A percentile compares a stretch with the other conserved stretches of the same genome.
Conservation (phyloP, 2,329 filamentous ascomycete species). For the Cladosporium austrohemisphaericum region DNA sequence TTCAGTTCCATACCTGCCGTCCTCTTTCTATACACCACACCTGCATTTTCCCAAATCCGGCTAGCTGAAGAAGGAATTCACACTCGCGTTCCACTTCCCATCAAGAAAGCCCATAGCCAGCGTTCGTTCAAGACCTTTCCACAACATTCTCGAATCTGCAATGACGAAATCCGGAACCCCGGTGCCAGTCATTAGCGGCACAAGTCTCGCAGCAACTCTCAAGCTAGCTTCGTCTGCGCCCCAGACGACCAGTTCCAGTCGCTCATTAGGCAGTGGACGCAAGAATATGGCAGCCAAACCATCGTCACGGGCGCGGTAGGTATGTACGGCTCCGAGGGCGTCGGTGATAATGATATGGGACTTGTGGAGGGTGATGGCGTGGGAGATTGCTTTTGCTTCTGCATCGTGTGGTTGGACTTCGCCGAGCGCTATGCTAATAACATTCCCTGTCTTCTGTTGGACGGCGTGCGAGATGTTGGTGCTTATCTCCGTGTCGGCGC, state of each 20-base stretch:
- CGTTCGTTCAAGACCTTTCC: slow-evolving; percentile 50
- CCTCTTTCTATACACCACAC: too few species aligned
- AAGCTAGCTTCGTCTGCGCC: slow-evolving; percentile 48
- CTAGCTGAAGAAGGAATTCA: slow-evolving; percentile 5
- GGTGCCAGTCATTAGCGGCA: slow-evolving; percentile 54
- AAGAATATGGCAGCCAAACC: slow-evolving; percentile 51
- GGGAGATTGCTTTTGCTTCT: background rate
- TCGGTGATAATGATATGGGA: slow-evolving; percentile 30
- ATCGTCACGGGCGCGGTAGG: slow-evolving; percentile 3
- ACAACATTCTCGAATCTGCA: slow-evolving; percentile 43
- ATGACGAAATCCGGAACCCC: slow-evolving; percentile 58
- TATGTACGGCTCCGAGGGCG: background rate
- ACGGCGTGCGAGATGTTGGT: slow-evolving; percentile 8
- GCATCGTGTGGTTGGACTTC: slow-evolving; percentile 21
- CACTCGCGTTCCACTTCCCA: slow-evolving; percentile 40
- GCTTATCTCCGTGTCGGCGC: slow-evolving; percentile 47
- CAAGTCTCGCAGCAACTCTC: slow-evolving; percentile 48
- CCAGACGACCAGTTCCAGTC: slow-evolving; percentile 56
- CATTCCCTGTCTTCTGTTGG: slow-evolving; percentile 38
- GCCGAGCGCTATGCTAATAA: slow-evolving; percentile 40
- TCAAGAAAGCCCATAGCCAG: slow-evolving; percentile 56
- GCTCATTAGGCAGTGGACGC: slow-evolving; percentile 44
- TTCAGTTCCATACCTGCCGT: too few species aligned
- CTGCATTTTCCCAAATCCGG: too few species aligned
- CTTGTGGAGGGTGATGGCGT: slow-evolving; percentile 29